Base-by-base conservation (phyloP, 345 rosid genomes). In the Streptanthus diversifolius region DNA sequence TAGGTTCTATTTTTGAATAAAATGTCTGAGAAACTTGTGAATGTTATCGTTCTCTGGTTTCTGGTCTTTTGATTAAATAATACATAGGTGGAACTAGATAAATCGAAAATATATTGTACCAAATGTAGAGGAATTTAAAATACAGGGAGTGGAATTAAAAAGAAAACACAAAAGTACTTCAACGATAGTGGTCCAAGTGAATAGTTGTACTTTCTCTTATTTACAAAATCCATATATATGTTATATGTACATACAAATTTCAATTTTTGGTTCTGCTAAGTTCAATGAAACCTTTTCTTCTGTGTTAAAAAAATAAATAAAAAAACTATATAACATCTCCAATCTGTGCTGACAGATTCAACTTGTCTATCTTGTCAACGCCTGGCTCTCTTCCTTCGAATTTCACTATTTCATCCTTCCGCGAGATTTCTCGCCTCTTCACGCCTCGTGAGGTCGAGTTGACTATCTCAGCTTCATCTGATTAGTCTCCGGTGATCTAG, bases 401-500 rank as follows among this genome's bases (percentile, higher is more conserved):
- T 61, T 72, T 32, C 63, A 72, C 71, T 73, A 49, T 72, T 72
- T 33, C 77, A 52, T 60, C 43, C 39, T 24, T 35, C 63, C 44
- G 7, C 44, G n/a, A 18, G 41, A 57, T 10, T 22, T 6, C 8
- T 30, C 39, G 22, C 40, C 62, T 57, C 39, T 36, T 36, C 51
- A 35, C 52, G 53, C 43, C 54, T 29, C 37, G 37, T 15, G 60
- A 14, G 13, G 35, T 52, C 47, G 43, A n/a, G n/a, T n/a, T n/a
- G n/a, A n/a, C n/a, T n/a, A n/a, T n/a, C n/a, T n/a, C n/a, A n/a
- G n/a, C n/a, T n/a, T n/a, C n/a, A n/a, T n/a, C n/a, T n/a, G n/a
- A n/a, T n/a, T n/a, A 71, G 22, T 19, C 19, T 36, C 57, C 66
- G 35, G 19, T 22, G 47, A 58, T 70, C 49, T 59, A 41, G 54